phyloP scores from a whole-genome alignment of 1,284 basidiomycete species.

The Ceratobasidium sp. region DNA sequence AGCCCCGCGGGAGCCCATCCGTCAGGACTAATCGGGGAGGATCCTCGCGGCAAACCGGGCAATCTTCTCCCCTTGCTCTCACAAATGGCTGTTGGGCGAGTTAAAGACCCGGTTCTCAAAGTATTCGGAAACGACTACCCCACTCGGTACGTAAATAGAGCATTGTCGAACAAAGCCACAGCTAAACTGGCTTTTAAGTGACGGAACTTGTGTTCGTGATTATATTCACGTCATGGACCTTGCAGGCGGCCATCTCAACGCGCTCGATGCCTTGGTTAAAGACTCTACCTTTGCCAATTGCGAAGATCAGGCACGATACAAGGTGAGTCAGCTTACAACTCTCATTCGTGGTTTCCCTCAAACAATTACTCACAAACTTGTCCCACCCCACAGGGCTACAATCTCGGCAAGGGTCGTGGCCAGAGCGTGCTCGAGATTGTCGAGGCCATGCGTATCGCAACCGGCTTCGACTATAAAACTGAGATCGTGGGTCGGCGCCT shows the following conservation, averaged over 20 bases:
- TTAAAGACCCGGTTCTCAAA: constrained; percentile 84
- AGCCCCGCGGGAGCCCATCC: constrained; percentile 98
- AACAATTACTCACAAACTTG: constrained; percentile 63
- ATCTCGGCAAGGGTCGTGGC: constrained; percentile 94
- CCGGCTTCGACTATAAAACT: constrained; percentile 89
- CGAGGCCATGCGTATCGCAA: constrained; percentile 94
- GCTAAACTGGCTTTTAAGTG: constrained; percentile 61
- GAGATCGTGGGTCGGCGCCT: constrained; percentile 91
- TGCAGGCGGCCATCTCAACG: constrained; percentile 92
- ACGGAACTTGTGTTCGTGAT: constrained; percentile 97
- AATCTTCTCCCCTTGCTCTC: constrained; percentile 95
- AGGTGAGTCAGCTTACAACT: constrained; percentile 24
- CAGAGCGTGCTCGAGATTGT: constrained; percentile 95
- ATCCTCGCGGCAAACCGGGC: constrained; percentile 93
- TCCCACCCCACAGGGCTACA: constrained; percentile 74
- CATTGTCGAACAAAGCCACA: not conserved
- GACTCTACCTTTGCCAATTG: constrained; percentile 62
- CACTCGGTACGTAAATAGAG: constrained; percentile 73
- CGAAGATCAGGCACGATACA: constrained; percentile 50
- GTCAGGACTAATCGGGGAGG: constrained; percentile 95
- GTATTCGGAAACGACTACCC: constrained; percentile 99
- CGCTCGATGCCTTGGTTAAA: constrained; percentile 85
- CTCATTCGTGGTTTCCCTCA: constrained; percentile 48
- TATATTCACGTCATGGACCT: constrained; percentile 98
- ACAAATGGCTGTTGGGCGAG: constrained; percentile 94